Percentiles rank a stretch among this genome's conserved stretches.
Conservation (phyloP, 2,329 filamentous ascomycete genomes). For the Nakataea oryzae region DNA sequence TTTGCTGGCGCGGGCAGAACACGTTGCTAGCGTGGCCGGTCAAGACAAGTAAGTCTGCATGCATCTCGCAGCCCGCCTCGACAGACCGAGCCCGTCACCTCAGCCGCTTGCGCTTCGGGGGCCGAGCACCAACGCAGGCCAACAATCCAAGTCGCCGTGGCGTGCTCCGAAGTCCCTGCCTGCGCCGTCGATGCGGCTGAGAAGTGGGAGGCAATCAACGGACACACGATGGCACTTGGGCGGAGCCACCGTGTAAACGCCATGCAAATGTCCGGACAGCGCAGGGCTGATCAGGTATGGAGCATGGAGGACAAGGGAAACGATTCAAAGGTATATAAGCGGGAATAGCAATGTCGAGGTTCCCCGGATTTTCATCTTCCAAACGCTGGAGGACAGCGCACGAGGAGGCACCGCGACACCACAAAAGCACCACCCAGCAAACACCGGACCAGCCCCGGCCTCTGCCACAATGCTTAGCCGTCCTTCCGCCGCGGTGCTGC, state of each 20-base stretch:
- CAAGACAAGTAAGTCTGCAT: too few relatives aligned
- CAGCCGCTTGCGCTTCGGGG: background rate
- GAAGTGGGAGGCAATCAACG: background rate
- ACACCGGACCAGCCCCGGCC: background rate
- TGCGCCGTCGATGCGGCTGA: background rate
- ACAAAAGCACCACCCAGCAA: background rate
- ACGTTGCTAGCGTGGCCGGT: too few relatives aligned
- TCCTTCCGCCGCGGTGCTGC: background rate
- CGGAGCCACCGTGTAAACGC: background rate
- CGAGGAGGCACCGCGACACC: too few relatives aligned
- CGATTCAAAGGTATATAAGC: background rate
- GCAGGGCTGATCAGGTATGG: background rate
- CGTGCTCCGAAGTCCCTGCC: background rate
- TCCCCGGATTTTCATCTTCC: background rate
- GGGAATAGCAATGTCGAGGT: background rate
- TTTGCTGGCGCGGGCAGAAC: too few relatives aligned
- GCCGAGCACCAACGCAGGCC: background rate
- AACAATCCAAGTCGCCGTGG: too few relatives aligned
- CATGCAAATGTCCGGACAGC: background rate
- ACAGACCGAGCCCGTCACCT: background rate
- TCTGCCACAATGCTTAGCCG: background rate
- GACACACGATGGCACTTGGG: background rate
- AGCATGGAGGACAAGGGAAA: too few relatives aligned
- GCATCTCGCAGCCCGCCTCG: background rate
- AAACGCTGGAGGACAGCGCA: too few relatives aligned